phyloP scores from a whole-genome alignment of 371 early-diverging fungal genomes.

The Lichtheimia hyalospora region DNA sequence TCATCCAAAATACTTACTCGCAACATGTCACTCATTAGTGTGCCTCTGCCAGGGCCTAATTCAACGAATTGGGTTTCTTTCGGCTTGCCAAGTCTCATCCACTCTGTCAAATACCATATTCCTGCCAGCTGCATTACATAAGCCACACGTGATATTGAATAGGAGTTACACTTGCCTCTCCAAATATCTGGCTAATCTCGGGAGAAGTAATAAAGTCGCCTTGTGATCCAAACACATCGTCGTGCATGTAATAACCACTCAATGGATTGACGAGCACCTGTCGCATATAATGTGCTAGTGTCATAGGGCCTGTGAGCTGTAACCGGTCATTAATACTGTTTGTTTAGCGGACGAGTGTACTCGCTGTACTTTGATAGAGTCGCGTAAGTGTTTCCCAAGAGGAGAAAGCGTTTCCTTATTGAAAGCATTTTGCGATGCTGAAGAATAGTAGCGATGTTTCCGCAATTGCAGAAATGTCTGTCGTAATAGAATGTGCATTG shows the following conservation, averaged over 20 bases:
- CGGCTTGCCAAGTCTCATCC: conserved; percentile 66
- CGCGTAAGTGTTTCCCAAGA: conserved; percentile 61
- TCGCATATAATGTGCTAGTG: conserved; percentile 88
- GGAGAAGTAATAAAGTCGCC: conserved; percentile 97
- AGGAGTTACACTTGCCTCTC: conserved; percentile 65
- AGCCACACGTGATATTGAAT: neutral
- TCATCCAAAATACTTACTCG: conserved; percentile 50
- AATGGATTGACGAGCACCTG: conserved; percentile 85
- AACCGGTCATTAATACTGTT: neutral
- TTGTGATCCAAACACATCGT: conserved; percentile 89
- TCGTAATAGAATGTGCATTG: too few species aligned
- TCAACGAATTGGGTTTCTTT: conserved; percentile 75
- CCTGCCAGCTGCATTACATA: conserved; percentile 60
- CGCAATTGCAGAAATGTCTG: too few species aligned
- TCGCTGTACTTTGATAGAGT: conserved; percentile 56
- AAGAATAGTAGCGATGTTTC: too few species aligned
- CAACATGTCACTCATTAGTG: conserved; percentile 91
- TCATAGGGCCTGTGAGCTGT: conserved; percentile 81
- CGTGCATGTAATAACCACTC: conserved; percentile 91
- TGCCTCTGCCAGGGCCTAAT: conserved; percentile 94
- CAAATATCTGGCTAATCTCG: conserved; percentile 97
- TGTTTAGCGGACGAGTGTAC: neutral
- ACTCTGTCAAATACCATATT: conserved; percentile 79
- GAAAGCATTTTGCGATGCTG: neutral
- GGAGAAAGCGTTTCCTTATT: conserved; percentile 59